phyloP scores from a whole-genome alignment of 495 filamentous ascomycete genomes.

The Penicillium pancosmium region DNA sequence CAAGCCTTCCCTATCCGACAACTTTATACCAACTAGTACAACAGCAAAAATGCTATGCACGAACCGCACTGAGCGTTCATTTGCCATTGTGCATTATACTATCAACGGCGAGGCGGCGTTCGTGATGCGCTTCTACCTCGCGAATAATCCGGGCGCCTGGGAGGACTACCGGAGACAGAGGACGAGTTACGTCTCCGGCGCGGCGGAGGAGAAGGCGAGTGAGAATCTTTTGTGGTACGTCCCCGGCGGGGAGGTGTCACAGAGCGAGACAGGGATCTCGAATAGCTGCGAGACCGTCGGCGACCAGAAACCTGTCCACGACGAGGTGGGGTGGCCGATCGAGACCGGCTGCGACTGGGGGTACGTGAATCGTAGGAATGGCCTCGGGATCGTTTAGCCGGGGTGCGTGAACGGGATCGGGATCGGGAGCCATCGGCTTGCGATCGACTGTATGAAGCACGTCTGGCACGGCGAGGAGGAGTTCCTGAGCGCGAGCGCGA shows the following conservation, averaged over 20 bases:
- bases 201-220: constrained; percentile 36
- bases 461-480: constrained; percentile 36
- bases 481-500: constrained; percentile 39
- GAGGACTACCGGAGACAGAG: constrained; percentile 29
- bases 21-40: background rate
- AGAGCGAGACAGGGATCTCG: constrained; percentile 37
- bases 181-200: constrained; percentile 20
- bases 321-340: constrained; percentile 33
- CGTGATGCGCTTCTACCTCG: constrained; percentile 32
- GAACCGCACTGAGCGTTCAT: background rate
- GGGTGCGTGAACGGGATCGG: constrained; percentile 22
- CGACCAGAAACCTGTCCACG: constrained; percentile 31
- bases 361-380: constrained; percentile 3
- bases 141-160: constrained; percentile 22
- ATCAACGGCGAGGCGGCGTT: constrained; percentile 36
- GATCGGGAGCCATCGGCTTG: constrained; percentile 19
- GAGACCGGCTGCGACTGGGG: constrained; percentile 7
- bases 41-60: background rate
- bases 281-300: constrained; percentile 33
- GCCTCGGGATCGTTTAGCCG: background rate
- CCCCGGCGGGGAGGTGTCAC: constrained; percentile 38
- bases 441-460: constrained; percentile 38
- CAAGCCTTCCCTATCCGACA: background rate
- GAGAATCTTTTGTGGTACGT: constrained; percentile 20
- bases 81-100: background rate